A percentile compares a stretch with the other conserved stretches of the same genome.
These are phyloP conservation scores for Hygrophorus russula DNA, from an alignment of 768 basidiomycete species.

Conservation along the genomic window DNA sequence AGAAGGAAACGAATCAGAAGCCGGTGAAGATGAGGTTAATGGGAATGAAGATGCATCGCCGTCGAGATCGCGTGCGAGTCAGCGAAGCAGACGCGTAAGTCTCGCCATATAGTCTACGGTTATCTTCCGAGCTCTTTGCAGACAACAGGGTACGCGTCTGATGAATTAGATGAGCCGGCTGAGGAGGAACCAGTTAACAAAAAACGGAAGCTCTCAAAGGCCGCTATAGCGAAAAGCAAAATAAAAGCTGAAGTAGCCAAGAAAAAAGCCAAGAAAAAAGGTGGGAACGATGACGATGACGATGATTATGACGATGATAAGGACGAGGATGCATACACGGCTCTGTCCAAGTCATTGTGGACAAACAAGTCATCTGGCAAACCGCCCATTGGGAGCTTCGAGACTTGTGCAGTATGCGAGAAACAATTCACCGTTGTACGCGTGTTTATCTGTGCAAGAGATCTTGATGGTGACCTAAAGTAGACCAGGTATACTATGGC, in stretches of 20 bases:
- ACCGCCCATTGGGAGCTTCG: conserved; percentile 70
- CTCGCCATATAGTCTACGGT: not conserved
- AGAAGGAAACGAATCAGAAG: conserved; percentile 10
- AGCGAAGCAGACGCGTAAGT: conserved; percentile 4
- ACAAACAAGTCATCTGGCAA: conserved; percentile 27
- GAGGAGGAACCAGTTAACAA: conserved; percentile 23
- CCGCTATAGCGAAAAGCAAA: conserved; percentile 29
- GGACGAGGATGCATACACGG: conserved; percentile 60
- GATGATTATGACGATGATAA: conserved; percentile 42
- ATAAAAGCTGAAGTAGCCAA: conserved; percentile 29
- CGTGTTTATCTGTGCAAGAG: conserved; percentile 9
- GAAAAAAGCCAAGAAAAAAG: conserved; percentile 31
- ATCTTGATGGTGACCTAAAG: not conserved
- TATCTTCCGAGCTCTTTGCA: conserved; percentile 4
- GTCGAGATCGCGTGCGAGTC: conserved; percentile 2
- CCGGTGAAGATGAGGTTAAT: conserved; percentile 8
- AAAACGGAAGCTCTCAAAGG: conserved; percentile 35
- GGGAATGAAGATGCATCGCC: not conserved
- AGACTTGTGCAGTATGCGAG: conserved; percentile 69
- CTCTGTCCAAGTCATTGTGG: conserved; percentile 42
- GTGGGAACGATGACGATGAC: conserved; percentile 38
- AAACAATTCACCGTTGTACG: conserved; percentile 84
- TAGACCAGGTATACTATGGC: conserved; percentile 85
- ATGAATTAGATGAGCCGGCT: conserved; percentile 60
- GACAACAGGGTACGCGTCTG: conserved; percentile 51